Conservation (phyloP, 2,329 filamentous ascomycete species). For the Phialocephala subalpina region DNA sequence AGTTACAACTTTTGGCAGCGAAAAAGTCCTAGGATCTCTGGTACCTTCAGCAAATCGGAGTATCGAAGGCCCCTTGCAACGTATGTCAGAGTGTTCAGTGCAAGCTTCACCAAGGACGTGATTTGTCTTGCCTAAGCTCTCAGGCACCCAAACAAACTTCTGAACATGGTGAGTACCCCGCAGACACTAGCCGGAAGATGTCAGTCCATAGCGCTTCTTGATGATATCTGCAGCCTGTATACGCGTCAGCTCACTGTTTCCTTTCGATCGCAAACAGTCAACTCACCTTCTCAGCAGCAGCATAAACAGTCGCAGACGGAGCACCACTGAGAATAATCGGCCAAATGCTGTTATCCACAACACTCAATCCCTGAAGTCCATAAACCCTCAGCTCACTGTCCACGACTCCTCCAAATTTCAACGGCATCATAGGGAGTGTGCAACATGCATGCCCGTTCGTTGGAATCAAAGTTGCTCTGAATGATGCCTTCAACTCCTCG, state of each 20-base stretch:
- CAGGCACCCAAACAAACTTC: too few relatives aligned
- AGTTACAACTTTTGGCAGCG: too few relatives aligned
- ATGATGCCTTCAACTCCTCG: constrained; percentile 77
- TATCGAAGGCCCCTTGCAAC: too few relatives aligned
- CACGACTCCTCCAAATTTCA: constrained; percentile 46
- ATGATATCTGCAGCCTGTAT: constrained; percentile 7
- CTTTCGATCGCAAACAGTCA: neutral
- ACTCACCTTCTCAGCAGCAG: constrained; percentile 32
- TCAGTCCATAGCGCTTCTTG: neutral
- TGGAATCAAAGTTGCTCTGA: constrained; percentile 71
- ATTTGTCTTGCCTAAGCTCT: too few relatives aligned
- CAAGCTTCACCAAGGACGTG: too few relatives aligned
- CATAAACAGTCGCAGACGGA: constrained; percentile 31
- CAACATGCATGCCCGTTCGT: constrained; percentile 51
- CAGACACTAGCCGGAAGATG: neutral
- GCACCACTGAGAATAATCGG: constrained; percentile 37
- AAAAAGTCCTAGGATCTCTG: too few relatives aligned
- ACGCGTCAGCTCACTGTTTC: neutral
- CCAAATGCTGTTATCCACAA: constrained; percentile 48
- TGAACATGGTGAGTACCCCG: too few relatives aligned
- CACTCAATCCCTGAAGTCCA: constrained; percentile 47
- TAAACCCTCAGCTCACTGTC: constrained; percentile 45
- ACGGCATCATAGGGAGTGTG: constrained; percentile 28
- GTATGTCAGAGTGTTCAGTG: too few relatives aligned
- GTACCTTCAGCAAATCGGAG: too few relatives aligned